Base-by-base conservation (phyloP, 2,329 filamentous ascomycete species). In the Sporothrix pallida region DNA sequence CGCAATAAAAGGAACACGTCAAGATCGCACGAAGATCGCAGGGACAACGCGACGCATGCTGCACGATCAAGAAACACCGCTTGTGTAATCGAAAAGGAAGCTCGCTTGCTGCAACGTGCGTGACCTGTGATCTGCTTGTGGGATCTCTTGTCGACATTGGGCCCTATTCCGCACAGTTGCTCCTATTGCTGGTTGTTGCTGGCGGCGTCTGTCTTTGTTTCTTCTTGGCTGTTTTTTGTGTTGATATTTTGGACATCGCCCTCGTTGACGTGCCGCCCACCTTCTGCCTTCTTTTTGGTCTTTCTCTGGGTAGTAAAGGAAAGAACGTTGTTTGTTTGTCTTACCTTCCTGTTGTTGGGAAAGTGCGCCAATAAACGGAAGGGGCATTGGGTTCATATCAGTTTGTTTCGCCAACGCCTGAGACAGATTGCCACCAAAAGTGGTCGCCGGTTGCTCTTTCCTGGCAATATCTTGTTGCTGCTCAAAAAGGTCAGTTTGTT, bases 51-150 rank as follows among this genome's bases (percentile, higher is more conserved):
- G 37, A 54, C 12, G 46, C 65, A 56, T 10, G 12, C 52, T 65
- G 67, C 46, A 70, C 56, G 65, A 54, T 73, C 72, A 60, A 65
- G 68, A 73, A 56, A 67, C 68, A 71, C 68, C 12, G 31, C 48
- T 56, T 50, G 68, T 73, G 72, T 42, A 48, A 73, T 71, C 50
- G 10, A 37, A 12, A 20, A 67, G 17, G 44, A 44, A 58, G 46
- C 50, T 73, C 68, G 60, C 68, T 68, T 73, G 52, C 68, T 71
- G 72, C 72, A 71, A 73, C 72, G 56, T 73, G 72, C 72, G 42
- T 68, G 42, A 65, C 72, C 58, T 46, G 17, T 23, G 46, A 42
- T 46, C 44, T 54, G 10, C 15, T 20, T 37, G 69, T 48, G 37
- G 46, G 42, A 23, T 12, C n/a, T 12, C n/a, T 54, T 15, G 58